Conservation (phyloP, 73 alveolate species). For the Paramecium biaurelia region DNA sequence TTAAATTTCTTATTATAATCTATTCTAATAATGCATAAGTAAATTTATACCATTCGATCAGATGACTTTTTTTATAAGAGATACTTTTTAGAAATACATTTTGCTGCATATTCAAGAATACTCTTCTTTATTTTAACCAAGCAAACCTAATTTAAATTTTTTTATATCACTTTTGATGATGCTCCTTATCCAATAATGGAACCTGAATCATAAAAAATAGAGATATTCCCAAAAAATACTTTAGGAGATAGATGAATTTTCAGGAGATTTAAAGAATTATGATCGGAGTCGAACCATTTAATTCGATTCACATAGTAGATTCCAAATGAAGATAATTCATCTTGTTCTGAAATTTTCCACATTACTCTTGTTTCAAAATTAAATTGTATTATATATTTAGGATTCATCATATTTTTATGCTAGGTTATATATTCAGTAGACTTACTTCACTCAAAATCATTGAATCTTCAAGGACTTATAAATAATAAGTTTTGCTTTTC, state of each 20-base stretch:
- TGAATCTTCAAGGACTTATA: neutral
- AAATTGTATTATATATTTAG: conserved; percentile 19
- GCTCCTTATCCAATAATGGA: neutral
- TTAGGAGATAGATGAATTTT: neutral
- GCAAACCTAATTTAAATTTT: neutral
- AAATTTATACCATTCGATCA: neutral
- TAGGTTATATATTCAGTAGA: neutral
- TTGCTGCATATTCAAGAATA: neutral
- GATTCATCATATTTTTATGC: conserved; percentile 25
- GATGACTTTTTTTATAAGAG: neutral
- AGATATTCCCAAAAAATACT: conserved; percentile 22
- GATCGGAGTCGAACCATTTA: conserved; percentile 23
- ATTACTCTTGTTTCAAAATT: neutral
- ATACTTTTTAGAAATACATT: conserved; percentile 29
- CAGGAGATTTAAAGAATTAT: neutral
- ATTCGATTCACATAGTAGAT: neutral
- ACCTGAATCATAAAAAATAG: neutral
- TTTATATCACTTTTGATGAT: neutral
- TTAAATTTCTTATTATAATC: conserved; percentile 1
- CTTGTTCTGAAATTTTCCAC: conserved; percentile 27
- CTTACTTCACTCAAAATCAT: conserved; percentile 1
- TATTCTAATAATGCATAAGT: neutral
- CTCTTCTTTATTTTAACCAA: neutral
- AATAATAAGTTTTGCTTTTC: neutral
- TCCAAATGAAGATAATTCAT: conserved; percentile 20